Percentiles rank a stretch among this genome's conserved stretches.
These are phyloP conservation scores for Phytopythium montanum DNA, from an alignment of 352 stramenopile genomes.

Conservation along the genomic window DNA sequence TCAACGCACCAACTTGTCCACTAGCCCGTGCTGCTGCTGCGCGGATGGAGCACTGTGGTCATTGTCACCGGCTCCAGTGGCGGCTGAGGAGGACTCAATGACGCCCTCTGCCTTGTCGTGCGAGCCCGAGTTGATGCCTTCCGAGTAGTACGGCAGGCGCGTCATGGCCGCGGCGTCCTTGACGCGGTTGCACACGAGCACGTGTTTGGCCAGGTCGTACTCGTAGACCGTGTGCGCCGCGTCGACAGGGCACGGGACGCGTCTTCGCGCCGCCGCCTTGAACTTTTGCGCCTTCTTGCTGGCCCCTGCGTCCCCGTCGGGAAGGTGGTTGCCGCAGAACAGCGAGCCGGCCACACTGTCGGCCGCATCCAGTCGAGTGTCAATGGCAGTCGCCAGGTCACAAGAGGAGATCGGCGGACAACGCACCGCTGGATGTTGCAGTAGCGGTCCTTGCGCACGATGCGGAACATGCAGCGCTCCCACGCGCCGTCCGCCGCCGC, in stretches of 20 bases:
- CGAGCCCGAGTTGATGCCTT: slow-evolving; percentile 77
- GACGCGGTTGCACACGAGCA: slow-evolving; percentile 74
- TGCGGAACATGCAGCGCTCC: slow-evolving; percentile 77
- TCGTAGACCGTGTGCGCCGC: slow-evolving; percentile 68
- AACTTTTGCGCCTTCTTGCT: slow-evolving; percentile 74
- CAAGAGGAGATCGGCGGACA: background rate
- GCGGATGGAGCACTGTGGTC: slow-evolving; percentile 35
- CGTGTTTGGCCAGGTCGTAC: slow-evolving; percentile 77
- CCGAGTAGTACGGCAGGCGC: slow-evolving; percentile 61
- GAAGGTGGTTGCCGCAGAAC: slow-evolving; percentile 79
- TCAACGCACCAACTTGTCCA: slow-evolving; percentile 54
- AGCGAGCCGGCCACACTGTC: slow-evolving; percentile 45
- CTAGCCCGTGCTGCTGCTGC: slow-evolving; percentile 54
- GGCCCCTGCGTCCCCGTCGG: slow-evolving; percentile 19
- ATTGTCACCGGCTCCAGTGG: slow-evolving; percentile 3
- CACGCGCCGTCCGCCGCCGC: slow-evolving; percentile 50
- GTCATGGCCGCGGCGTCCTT: slow-evolving; percentile 60
- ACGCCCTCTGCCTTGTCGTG: slow-evolving; percentile 13
- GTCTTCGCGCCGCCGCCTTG: slow-evolving; percentile 40
- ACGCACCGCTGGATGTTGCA: slow-evolving; percentile 74
- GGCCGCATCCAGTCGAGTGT: too few relatives aligned
- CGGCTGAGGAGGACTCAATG: background rate
- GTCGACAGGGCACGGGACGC: slow-evolving; percentile 77
- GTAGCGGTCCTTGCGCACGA: slow-evolving; percentile 78
- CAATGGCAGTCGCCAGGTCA: too few relatives aligned